Percentiles rank a stretch among this genome's conserved stretches.
phyloP scores from a whole-genome alignment of 169 alveolate species.

The Cryptosporidium parvum region DNA sequence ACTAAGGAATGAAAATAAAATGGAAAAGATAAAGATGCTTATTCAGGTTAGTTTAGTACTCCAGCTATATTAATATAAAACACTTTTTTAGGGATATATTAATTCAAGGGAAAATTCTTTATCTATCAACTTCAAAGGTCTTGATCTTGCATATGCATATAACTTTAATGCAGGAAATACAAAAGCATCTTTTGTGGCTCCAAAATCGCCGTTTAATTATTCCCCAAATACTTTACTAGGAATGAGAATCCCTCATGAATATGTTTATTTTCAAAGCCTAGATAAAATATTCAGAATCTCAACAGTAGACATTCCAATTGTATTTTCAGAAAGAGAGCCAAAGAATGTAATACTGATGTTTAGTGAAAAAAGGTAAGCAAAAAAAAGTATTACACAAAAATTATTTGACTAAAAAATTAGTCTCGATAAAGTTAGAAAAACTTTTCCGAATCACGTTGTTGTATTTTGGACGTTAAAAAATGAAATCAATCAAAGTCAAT shows the following conservation, averaged over 20 bases:
- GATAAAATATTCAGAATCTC: background rate
- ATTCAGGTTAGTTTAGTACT: slow-evolving; percentile 3
- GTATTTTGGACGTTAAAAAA: background rate
- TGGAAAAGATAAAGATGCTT: background rate
- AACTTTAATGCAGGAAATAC: background rate
- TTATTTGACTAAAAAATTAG: background rate
- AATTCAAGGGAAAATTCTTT: background rate
- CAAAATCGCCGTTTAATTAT: slow-evolving; percentile 14
- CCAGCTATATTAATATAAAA: background rate
- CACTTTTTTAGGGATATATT: slow-evolving; percentile 1
- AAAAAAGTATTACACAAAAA: background rate
- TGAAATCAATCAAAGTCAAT: background rate
- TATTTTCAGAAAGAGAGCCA: background rate
- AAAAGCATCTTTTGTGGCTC: slow-evolving; percentile 2
- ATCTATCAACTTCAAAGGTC: slow-evolving; percentile 9
- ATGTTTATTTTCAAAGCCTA: background rate
- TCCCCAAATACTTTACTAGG: background rate
- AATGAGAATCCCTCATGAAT: slow-evolving; percentile 25
- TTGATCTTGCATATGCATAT: slow-evolving; percentile 13
- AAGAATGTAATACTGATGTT: background rate
- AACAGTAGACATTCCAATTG: slow-evolving; percentile 10
- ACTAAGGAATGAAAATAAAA: background rate
- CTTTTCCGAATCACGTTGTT: background rate
- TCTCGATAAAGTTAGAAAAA: background rate
- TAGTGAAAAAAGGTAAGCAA: background rate